Evolutionary conservation across 2,329 filamentous ascomycete species (phyloP).

Genomic region (Aureobasidium sp.): DNA sequence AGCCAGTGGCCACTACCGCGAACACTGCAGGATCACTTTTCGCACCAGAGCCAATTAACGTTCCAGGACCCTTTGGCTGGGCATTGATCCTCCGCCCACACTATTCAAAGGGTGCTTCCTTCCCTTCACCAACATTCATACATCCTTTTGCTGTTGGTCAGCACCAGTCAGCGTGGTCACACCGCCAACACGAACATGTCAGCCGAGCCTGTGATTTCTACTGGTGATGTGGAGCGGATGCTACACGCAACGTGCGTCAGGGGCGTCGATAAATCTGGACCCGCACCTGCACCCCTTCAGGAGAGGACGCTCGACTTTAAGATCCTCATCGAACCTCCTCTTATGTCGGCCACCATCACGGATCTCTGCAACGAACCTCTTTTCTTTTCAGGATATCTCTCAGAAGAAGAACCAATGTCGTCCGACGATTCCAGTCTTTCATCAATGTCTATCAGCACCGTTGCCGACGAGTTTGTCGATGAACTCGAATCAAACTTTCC

Average conservation of each 20-base stretch:
- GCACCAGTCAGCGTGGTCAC: conserved; percentile 6
- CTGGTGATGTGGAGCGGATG: conserved; percentile 6
- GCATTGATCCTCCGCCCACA: not conserved
- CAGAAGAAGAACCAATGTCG: conserved; percentile 20
- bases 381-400: conserved; percentile 16
- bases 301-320: conserved; percentile 6
- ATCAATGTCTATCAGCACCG: conserved; percentile 10
- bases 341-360: conserved; percentile 10
- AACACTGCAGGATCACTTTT: conserved; percentile 2
- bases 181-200: conserved; percentile 4
- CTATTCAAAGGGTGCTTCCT: not conserved
- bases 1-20: not conserved
- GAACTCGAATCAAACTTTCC: conserved; percentile 14
- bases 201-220: conserved; percentile 5
- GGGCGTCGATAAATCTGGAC: not conserved
- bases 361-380: conserved; percentile 12
- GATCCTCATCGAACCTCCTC: conserved; percentile 5
- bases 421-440: conserved; percentile 18
- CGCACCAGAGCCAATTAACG: not conserved
- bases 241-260: conserved; percentile 7
- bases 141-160: not conserved
- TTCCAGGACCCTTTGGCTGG: conserved; percentile 4
- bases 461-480: not conserved
- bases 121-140: not conserved
- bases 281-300: conserved; percentile 9